Base-by-base conservation (phyloP, 2,329 filamentous ascomycete species). In the Thyridium curvatum region DNA sequence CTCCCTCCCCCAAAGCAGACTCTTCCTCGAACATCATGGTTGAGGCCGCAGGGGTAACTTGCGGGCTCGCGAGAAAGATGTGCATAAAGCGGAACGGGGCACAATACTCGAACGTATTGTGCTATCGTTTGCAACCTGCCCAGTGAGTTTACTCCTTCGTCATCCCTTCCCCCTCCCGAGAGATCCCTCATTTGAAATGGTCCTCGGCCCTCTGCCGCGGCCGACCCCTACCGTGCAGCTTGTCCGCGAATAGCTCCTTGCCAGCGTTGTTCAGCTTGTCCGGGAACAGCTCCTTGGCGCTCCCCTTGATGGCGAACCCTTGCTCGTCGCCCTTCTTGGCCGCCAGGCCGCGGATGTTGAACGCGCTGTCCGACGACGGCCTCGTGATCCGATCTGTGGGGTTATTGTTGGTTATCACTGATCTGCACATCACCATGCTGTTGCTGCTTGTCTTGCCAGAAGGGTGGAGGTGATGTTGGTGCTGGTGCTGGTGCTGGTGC, bases 191-290 rank as follows among this genome's bases (percentile, higher is more conserved):
- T 44, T 72, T 69, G 55, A 88, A 90, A 46, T 85, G 66, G 61
- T 90, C 85, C 50, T 86, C 82, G 0, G 85, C 85, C 53, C 69
- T 79, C 50, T 82, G 77, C 46, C 85, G 74, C 45, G 68, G 71
- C 42, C 70, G 68, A 12, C 74, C 69, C 45, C 79, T 68, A 3
- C 74, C 76, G 38, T 77, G 72, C 18, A 79, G 52, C 45, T 66
- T 78, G 42, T 79, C 73, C 2, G 72, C 70, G 51, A 88, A 85
- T 13, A 87, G 59, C 54, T 89, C 84, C 59, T 85, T 87, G 36
- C 77, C 78, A 3, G 72, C 61, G 52, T 86, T 86, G 18, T 66
- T 68, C 33, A 79, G 74, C 47, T 78, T 83, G 13, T 70, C 69
- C 0, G 84, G 84, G 50, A 88, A 88, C 15, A 89, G 58, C 56